These are phyloP conservation scores for Gynandropsis gynandra DNA, from an alignment of 345 rosid genomes.

Conservation along the genomic window DNA sequence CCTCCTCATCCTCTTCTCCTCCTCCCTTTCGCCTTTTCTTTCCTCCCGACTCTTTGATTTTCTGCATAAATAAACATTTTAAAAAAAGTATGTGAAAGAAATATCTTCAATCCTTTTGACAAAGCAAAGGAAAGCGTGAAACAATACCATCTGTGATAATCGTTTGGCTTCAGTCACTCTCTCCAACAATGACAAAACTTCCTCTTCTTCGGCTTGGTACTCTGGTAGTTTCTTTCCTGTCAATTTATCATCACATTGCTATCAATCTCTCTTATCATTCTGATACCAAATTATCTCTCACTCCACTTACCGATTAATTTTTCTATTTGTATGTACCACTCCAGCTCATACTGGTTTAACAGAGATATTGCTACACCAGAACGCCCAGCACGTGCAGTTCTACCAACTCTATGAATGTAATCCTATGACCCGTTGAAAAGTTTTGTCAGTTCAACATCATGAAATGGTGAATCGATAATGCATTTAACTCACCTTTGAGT, in stretches of 20 bases:
- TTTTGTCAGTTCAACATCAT: not conserved
- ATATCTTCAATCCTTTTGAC: too few relatives aligned
- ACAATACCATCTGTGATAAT: conserved; percentile 27
- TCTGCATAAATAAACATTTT: conserved; percentile 31
- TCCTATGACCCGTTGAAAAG: conserved; percentile 37
- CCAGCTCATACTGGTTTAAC: conserved; percentile 82
- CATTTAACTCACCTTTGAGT: conserved; percentile 22
- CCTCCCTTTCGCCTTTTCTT: conserved; percentile 44
- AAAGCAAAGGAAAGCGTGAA: too few relatives aligned
- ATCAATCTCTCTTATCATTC: not conserved
- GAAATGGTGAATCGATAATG: not conserved
- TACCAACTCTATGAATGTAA: conserved; percentile 25
- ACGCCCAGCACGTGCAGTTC: conserved; percentile 97
- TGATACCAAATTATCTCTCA: not conserved
- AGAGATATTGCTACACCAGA: conserved; percentile 91
- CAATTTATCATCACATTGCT: not conserved
- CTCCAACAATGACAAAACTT: conserved; percentile 60
- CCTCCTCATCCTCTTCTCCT: conserved; percentile 42
- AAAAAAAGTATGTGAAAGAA: too few relatives aligned
- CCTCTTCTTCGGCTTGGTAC: conserved; percentile 70
- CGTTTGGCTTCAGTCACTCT: conserved; percentile 65
- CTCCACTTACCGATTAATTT: conserved; percentile 61
- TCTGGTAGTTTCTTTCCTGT: conserved; percentile 72
- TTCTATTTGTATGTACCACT: conserved; percentile 88
- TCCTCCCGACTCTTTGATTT: conserved; percentile 48